phyloP scores from a whole-genome alignment of 1,139 yeast species.

The Kodamaea anthophila region DNA sequence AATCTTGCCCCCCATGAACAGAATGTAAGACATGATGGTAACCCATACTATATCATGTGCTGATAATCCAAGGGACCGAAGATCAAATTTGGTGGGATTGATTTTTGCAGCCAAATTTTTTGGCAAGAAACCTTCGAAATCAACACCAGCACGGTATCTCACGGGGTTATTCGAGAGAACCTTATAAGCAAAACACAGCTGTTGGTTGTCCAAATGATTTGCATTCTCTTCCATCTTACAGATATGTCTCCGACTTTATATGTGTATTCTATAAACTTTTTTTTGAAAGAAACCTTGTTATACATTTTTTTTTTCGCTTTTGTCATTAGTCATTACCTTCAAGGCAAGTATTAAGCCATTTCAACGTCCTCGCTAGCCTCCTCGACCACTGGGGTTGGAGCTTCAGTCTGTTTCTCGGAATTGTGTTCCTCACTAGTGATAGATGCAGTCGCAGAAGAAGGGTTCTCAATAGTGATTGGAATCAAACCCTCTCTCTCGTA shows the following conservation, averaged over 20 bases:
- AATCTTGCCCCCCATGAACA: too few species aligned
- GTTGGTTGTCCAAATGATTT: neutral
- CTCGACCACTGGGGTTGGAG: neutral
- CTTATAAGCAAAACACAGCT: conserved; percentile 1
- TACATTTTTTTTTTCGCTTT: conserved; percentile 3
- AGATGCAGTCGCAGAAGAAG: conserved; percentile 8
- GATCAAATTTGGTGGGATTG: neutral
- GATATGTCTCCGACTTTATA: neutral
- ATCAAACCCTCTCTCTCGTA: conserved; percentile 20
- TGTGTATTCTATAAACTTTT: neutral
- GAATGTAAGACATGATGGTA: too few species aligned
- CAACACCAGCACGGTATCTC: too few species aligned
- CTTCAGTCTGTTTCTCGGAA: conserved; percentile 1
- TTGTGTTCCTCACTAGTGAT: conserved; percentile 11
- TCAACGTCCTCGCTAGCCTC: conserved; percentile 2
- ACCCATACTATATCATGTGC: neutral
- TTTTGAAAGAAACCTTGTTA: too few species aligned
- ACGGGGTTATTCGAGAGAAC: neutral
- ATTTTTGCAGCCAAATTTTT: conserved; percentile 3
- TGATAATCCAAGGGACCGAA: neutral
- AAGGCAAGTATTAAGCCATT: conserved; percentile 4
- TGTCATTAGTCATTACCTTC: conserved; percentile 4
- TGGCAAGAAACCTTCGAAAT: neutral
- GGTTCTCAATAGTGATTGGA: conserved; percentile 19
- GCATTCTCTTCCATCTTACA: neutral